Percentiles rank a stretch among this genome's conserved stretches.
Conservation (phyloP, 2,329 filamentous ascomycete species). For the Amylocarpus encephaloides region DNA sequence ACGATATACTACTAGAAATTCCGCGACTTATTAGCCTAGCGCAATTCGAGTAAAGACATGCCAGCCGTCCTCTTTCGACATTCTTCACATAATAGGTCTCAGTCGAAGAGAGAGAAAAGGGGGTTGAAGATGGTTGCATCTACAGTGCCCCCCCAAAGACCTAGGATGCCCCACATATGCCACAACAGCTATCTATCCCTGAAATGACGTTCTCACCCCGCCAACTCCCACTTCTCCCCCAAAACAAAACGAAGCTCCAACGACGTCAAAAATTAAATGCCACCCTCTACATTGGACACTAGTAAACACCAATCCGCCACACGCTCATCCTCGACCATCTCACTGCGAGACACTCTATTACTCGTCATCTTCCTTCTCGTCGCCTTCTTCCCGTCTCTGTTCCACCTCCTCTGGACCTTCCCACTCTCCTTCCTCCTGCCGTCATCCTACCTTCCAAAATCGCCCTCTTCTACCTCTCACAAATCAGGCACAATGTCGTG, state of each 20-base stretch:
- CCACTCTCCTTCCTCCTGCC: slow-evolving; percentile 38
- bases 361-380: slow-evolving; percentile 44
- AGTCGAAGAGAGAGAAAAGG: too few species aligned
- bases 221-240: not conserved
- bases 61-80: too few species aligned
- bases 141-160: too few species aligned
- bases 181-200: not conserved
- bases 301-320: not conserved
- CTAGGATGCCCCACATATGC: too few species aligned
- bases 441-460: slow-evolving; percentile 23
- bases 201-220: not conserved
- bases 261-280: not conserved
- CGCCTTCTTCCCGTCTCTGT: slow-evolving; percentile 46
- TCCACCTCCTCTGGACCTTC: slow-evolving; percentile 46
- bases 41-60: too few species aligned
- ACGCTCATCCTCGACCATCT: not conserved
- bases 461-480: slow-evolving; percentile 9
- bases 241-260: not conserved
- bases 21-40: too few species aligned
- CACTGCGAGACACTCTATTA: slow-evolving; percentile 27
- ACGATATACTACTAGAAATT: too few species aligned
- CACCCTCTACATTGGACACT: not conserved
- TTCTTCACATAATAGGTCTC: too few species aligned
- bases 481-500: slow-evolving; percentile 51
- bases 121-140: too few species aligned